Base-by-base conservation (phyloP, 345 rosid species). In the Salix brachista region DNA sequence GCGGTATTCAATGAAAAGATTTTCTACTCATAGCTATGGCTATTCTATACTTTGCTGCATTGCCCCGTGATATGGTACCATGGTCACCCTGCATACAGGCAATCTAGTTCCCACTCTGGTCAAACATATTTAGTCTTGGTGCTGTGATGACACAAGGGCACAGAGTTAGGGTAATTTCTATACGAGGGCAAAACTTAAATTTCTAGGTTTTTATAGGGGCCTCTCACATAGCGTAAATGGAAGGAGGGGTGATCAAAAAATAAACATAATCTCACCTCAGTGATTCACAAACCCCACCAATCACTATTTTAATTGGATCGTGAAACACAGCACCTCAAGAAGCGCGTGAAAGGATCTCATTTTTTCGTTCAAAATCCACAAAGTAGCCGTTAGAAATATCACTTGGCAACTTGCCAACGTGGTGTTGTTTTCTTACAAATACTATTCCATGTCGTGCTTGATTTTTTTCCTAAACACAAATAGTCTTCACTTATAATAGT, bases 371-470 rank as follows among this genome's bases (percentile, higher is more conserved):
- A 12, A n/a, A 73, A 2, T 60, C 39, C 50, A 28, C 17, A 67
- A 71, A 70, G 41, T 80, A 83, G 79, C 86, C 84, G 86, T 84
- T 84, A 60, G 17, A n/a, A 25, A 1, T 11, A 32, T 78, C 82
- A 78, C 80, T 67, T 78, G 78, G 80, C 19, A 36, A 14, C 48
- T 65, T 75, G 84, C 80, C 82, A 80, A 81, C 84, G 46, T 10
- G 8, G 1, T 21, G 23, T 0, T 54, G 25, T 0, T 54, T 54
- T 23, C 1, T n/a, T 0, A 7, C 62, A 26, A 56, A 1, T 1
- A 3, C 48, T 11, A 14, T 12, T 12, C 17, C 16, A 12, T 12
- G 48, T 12, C 62, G n/a, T 56, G 3, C 23, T n/a, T 3, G 10
- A 56, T 23, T n/a, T 23, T 9, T n/a, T 10, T 1, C 1, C 5